Conservation (phyloP, 768 basidiomycete species). For the Tricholoma sp. region DNA sequence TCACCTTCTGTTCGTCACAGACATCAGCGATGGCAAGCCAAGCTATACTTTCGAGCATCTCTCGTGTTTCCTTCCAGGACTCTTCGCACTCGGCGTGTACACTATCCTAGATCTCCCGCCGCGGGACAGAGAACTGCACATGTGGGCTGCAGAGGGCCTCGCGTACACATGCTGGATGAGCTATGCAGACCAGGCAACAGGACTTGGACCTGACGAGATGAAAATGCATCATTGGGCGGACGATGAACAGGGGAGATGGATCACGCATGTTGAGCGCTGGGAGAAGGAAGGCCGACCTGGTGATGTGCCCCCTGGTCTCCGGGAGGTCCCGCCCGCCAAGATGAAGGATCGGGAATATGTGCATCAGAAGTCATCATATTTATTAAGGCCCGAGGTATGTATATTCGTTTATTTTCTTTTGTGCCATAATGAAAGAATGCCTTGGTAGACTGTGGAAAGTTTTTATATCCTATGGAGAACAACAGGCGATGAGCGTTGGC, state of each 20-base stretch:
- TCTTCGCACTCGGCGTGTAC: slow-evolving; percentile 54
- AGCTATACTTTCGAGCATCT: slow-evolving; percentile 52
- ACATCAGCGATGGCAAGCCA: slow-evolving; percentile 29
- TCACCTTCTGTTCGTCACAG: slow-evolving; percentile 53
- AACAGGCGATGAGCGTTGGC: slow-evolving; percentile 45
- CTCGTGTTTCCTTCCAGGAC: slow-evolving; percentile 59
- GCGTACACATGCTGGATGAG: slow-evolving; percentile 58
- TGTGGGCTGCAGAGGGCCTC: slow-evolving; percentile 59
- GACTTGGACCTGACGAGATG: slow-evolving; percentile 58
- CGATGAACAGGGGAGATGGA: slow-evolving; percentile 28
- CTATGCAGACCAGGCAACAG: slow-evolving; percentile 60
- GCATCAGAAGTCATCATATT: slow-evolving; percentile 26
- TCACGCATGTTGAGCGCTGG: slow-evolving; percentile 36
- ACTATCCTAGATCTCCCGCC: slow-evolving; percentile 28
- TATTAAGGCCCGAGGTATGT: slow-evolving; percentile 48
- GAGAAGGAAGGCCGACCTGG: slow-evolving; percentile 30
- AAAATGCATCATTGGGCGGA: slow-evolving; percentile 22
- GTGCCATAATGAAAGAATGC: not conserved
- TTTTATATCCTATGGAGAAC: slow-evolving; percentile 51
- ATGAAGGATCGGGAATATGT: slow-evolving; percentile 34
- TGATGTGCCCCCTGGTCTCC: slow-evolving; percentile 29
- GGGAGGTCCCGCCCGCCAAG: slow-evolving; percentile 16
- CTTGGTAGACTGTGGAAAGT: slow-evolving; percentile 43
- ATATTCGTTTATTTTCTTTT: not conserved
- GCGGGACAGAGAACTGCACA: slow-evolving; percentile 38